Evolutionary conservation across 2,329 filamentous ascomycete species (phyloP).

Genomic region (Trichoderma sp.): DNA sequence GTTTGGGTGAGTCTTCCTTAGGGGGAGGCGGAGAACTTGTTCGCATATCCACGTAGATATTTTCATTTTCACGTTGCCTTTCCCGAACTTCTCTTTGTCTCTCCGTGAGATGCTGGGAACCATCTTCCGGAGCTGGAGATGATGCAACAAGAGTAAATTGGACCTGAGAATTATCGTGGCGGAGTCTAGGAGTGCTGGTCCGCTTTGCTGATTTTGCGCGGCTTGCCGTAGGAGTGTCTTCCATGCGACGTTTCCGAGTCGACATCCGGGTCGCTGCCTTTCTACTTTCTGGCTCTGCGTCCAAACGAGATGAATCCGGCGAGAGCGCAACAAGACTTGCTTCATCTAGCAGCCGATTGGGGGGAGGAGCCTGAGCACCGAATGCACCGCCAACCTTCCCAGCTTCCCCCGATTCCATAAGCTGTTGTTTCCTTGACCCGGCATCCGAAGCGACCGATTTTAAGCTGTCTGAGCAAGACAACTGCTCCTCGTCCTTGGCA

Average conservation of each 20-base stretch:
- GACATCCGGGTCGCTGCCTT: constrained; percentile 24
- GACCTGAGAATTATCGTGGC: constrained; percentile 80
- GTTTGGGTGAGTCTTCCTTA: constrained; percentile 23
- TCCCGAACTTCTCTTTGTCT: constrained; percentile 74
- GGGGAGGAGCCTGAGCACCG: constrained; percentile 39
- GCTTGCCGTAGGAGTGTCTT: constrained; percentile 28
- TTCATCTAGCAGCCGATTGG: constrained; percentile 51
- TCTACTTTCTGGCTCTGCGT: constrained; percentile 20
- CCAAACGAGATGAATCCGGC: constrained; percentile 30
- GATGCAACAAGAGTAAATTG: constrained; percentile 69
- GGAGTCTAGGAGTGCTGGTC: constrained; percentile 50
- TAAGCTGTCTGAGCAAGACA: constrained; percentile 64
- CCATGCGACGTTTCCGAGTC: constrained; percentile 30
- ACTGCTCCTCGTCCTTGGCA: constrained; percentile 56
- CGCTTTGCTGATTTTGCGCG: constrained; percentile 28
- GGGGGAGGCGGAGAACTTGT: constrained; percentile 43
- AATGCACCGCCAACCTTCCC: constrained; percentile 39
- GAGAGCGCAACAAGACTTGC: constrained; percentile 33
- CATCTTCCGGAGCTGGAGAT: constrained; percentile 47
- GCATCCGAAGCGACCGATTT: constrained; percentile 60
- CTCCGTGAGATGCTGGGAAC: constrained; percentile 75
- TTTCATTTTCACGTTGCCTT: constrained; percentile 63
- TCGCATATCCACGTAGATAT: constrained; percentile 65
- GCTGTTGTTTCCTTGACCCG: constrained; percentile 49
- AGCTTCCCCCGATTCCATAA: constrained; percentile 42